phyloP scores from a whole-genome alignment of 1,139 yeast species.

The Geotrichum citri-aurantii region DNA sequence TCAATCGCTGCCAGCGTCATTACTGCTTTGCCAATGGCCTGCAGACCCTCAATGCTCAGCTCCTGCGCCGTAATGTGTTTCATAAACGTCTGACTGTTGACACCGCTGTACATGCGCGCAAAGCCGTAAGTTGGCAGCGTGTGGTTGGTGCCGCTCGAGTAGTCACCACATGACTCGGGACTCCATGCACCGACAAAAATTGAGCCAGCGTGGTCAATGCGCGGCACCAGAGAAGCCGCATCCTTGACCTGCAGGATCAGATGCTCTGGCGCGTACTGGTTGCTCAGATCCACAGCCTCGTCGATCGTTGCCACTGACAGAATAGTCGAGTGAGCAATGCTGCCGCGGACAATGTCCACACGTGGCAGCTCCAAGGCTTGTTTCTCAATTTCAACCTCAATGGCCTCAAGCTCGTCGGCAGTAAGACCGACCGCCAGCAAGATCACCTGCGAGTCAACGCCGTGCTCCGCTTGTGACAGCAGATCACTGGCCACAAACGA shows the following conservation, averaged over 20 bases:
- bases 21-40: constrained; percentile 87
- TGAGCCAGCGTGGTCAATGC: constrained; percentile 89
- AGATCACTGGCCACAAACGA: constrained; percentile 94
- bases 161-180: constrained; percentile 98
- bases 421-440: constrained; percentile 74
- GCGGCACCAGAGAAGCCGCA: constrained; percentile 64
- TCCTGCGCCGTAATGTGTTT: constrained; percentile 92
- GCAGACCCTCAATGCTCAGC: constrained; percentile 76
- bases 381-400: constrained; percentile 72
- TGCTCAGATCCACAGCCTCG: constrained; percentile 78
- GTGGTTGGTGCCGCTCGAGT: constrained; percentile 95
- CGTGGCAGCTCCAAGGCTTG: constrained; percentile 90
- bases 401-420: constrained; percentile 51
- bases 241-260: constrained; percentile 81
- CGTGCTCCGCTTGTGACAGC: constrained; percentile 97
- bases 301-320: constrained; percentile 60
- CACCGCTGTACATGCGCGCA: constrained; percentile 96
- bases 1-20: constrained; percentile 96
- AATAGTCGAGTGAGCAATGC: constrained; percentile 86
- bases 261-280: constrained; percentile 95
- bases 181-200: constrained; percentile 94
- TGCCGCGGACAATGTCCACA: constrained; percentile 84
- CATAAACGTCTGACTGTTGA: constrained; percentile 91
- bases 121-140: constrained; percentile 97
- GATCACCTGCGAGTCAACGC: constrained; percentile 94